Evolutionary conservation across 106 monocot genomes (phyloP).

Genomic region (Iris macrosiphon): DNA sequence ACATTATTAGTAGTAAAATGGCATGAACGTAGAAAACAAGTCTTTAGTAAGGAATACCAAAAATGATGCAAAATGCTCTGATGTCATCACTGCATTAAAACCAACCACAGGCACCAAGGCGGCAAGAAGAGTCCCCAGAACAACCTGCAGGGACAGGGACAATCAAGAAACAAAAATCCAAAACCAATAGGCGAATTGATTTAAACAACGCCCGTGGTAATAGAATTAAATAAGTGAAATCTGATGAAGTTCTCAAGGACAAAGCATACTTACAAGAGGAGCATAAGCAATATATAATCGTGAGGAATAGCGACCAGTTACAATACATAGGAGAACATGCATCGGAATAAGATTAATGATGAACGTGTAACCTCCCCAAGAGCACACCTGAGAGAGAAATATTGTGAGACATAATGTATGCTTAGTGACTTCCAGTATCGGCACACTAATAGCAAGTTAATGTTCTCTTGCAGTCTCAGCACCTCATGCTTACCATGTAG

Average conservation of each 20-base stretch:
- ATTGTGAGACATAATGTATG: background rate
- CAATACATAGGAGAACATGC: conserved; percentile 93
- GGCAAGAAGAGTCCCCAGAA: conserved; percentile 89
- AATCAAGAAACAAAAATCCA: background rate
- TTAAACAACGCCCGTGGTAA: background rate
- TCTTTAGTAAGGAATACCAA: conserved; percentile 39
- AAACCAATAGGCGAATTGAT: background rate
- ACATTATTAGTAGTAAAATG: background rate
- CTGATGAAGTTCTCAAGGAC: background rate
- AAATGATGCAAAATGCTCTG: conserved; percentile 99
- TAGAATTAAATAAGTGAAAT: background rate
- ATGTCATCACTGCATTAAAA: conserved; percentile 99
- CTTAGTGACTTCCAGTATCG: too few relatives aligned
- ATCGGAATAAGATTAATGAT: conserved; percentile 99
- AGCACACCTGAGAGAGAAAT: conserved; percentile 68
- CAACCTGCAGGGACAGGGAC: conserved; percentile 44
- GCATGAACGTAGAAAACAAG: too few relatives aligned
- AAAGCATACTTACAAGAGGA: conserved; percentile 78
- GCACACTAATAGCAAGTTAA: too few relatives aligned
- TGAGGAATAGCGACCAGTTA: conserved; percentile 91
- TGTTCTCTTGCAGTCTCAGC: background rate
- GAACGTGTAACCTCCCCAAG: conserved; percentile 99
- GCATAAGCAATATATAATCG: conserved; percentile 97
- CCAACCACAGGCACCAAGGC: conserved; percentile 97
- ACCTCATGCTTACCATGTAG: conserved; percentile 73